Evolutionary conservation across 2,329 filamentous ascomycete genomes (phyloP).

Genomic region (Pseudogymnoascus sp.): DNA sequence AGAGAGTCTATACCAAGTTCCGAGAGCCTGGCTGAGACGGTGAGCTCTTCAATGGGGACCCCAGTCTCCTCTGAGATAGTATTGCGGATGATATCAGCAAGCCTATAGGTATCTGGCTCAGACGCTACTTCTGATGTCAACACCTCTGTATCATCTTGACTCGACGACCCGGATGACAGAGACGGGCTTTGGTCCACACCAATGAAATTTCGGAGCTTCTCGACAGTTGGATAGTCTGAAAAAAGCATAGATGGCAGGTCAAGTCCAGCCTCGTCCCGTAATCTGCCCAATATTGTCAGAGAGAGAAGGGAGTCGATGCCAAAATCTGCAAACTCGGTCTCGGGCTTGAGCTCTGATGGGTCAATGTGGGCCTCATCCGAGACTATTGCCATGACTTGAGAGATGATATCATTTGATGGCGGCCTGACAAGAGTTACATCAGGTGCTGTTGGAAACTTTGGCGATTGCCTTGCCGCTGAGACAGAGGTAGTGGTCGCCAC

Average conservation of each 20-base stretch:
- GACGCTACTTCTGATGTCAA: not conserved
- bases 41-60: not conserved
- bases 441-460: not conserved
- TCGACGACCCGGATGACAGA: not conserved
- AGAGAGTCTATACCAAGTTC: constrained; percentile 11
- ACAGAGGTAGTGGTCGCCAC: not conserved
- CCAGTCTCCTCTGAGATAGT: constrained; percentile 10
- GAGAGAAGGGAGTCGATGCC: constrained; percentile 32
- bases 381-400: constrained; percentile 20
- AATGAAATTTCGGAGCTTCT: not conserved
- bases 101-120: not conserved
- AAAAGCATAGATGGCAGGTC: constrained; percentile 23
- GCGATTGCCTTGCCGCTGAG: too few species aligned
- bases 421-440: not conserved
- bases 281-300: constrained; percentile 26
- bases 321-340: constrained; percentile 25
- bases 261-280: constrained; percentile 29
- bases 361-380: constrained; percentile 27
- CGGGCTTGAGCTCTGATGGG: constrained; percentile 20
- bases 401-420: not conserved
- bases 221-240: constrained; percentile 25
- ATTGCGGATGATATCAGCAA: not conserved
- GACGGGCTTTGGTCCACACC: not conserved
- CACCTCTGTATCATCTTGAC: not conserved
- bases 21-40: not conserved